phyloP scores from a whole-genome alignment of 2,329 filamentous ascomycete species.

The Aureobasidium melanogenum region DNA sequence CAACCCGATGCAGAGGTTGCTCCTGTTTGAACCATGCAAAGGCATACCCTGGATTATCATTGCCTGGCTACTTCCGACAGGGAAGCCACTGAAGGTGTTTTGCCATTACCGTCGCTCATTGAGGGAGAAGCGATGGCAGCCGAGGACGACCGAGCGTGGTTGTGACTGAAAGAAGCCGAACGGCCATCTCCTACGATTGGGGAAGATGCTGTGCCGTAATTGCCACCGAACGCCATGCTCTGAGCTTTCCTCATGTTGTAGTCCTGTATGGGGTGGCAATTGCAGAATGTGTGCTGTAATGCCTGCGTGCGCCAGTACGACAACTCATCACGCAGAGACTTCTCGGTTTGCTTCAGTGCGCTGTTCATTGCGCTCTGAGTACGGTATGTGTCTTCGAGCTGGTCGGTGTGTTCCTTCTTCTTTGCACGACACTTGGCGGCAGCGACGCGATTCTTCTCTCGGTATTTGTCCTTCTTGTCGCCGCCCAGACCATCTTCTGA shows the following conservation, averaged over 20 bases:
- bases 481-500: slow-evolving; percentile 14
- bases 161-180: neutral
- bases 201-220: neutral
- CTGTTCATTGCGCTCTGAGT: slow-evolving; percentile 27
- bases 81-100: neutral
- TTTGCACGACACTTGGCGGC: slow-evolving; percentile 68
- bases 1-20: neutral
- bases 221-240: slow-evolving; percentile 1
- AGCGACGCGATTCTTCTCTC: slow-evolving; percentile 63
- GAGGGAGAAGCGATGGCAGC: neutral
- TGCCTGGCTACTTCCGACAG: neutral
- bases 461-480: slow-evolving; percentile 47
- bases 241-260: slow-evolving; percentile 25
- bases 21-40: neutral
- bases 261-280: slow-evolving; percentile 23
- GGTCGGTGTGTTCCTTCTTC: slow-evolving; percentile 49
- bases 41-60: neutral
- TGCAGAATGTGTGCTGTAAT: slow-evolving; percentile 26
- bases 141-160: neutral
- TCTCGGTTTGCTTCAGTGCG: slow-evolving; percentile 23
- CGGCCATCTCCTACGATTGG: neutral
- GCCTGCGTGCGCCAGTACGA: slow-evolving; percentile 24
- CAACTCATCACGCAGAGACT: slow-evolving; percentile 25
- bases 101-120: neutral
- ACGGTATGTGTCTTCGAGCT: slow-evolving; percentile 40